Evolutionary conservation across 768 basidiomycete species (phyloP).

Genomic region (Termitomyces sp.): DNA sequence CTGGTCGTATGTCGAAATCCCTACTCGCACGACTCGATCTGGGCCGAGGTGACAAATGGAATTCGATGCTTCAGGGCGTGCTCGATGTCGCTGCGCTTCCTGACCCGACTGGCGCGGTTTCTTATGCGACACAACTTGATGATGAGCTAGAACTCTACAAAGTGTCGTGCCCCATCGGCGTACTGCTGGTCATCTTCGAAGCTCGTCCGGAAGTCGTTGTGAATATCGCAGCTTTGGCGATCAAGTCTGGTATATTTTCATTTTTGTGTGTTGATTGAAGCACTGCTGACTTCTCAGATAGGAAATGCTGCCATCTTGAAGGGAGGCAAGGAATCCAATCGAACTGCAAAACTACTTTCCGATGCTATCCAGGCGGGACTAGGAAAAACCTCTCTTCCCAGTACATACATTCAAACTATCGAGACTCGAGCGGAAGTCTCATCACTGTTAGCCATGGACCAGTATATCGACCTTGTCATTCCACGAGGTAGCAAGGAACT

Average conservation of each 20-base stretch:
- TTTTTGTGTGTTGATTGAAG: not conserved
- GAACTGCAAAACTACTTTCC: conserved; percentile 73
- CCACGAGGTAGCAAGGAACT: conserved; percentile 92
- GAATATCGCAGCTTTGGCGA: conserved; percentile 92
- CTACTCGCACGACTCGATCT: conserved; percentile 86
- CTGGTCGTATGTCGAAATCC: conserved; percentile 78
- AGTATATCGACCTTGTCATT: conserved; percentile 95
- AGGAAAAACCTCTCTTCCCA: conserved; percentile 63
- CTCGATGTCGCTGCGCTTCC: conserved; percentile 79
- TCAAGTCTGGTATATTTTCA: conserved; percentile 78
- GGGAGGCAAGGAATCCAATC: conserved; percentile 91
- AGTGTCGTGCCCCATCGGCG: conserved; percentile 95
- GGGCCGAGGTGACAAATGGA: conserved; percentile 80
- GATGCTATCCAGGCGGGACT: conserved; percentile 77
- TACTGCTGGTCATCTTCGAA: conserved; percentile 94
- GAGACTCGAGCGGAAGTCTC: conserved; percentile 91
- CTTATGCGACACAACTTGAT: conserved; percentile 88
- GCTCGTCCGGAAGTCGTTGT: conserved; percentile 96
- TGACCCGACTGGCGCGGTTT: conserved; percentile 81
- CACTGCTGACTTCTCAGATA: conserved; percentile 22
- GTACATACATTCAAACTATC: conserved; percentile 84
- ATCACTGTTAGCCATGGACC: conserved; percentile 77
- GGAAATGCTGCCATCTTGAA: conserved; percentile 97
- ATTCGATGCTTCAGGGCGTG: conserved; percentile 88
- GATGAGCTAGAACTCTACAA: conserved; percentile 85